Conservation (phyloP, 2,329 filamentous ascomycete species). For the Diaporthe eres region DNA sequence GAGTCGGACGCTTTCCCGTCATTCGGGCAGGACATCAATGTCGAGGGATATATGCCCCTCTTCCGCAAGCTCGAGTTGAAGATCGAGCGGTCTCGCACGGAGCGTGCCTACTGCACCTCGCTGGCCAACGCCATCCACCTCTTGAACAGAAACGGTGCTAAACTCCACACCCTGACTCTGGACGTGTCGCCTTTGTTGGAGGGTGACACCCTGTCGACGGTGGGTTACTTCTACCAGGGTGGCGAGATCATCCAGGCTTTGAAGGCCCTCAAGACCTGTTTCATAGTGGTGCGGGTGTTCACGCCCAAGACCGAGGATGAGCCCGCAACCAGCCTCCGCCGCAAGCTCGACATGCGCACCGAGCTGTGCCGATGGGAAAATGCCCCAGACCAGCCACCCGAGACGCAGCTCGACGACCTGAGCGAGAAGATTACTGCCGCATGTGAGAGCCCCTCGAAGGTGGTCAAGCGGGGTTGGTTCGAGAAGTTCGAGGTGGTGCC, state of each 20-base stretch:
- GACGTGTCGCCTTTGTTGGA: constrained; percentile 50
- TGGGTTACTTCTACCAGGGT: constrained; percentile 32
- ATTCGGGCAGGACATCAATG: constrained; percentile 47
- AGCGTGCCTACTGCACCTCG: constrained; percentile 44
- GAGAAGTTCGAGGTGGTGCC: constrained; percentile 30
- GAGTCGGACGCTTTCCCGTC: constrained; percentile 34
- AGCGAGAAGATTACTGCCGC: constrained; percentile 46
- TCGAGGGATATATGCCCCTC: constrained; percentile 54
- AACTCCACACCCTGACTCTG: constrained; percentile 59
- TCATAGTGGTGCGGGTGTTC: constrained; percentile 44
- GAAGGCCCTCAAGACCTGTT: constrained; percentile 41
- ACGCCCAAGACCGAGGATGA: constrained; percentile 39
- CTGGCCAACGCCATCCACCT: constrained; percentile 38
- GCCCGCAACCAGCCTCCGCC: constrained; percentile 49
- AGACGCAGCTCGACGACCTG: constrained; percentile 40
- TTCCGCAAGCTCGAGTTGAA: constrained; percentile 59
- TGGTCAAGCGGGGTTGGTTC: constrained; percentile 43
- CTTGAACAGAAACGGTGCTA: constrained; percentile 38
- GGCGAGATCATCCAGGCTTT: constrained; percentile 40
- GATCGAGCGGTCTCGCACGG: constrained; percentile 58
- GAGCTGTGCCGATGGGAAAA: neutral
- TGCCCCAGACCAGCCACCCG: neutral
- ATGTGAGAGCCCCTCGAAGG: constrained; percentile 42
- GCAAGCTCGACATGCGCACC: constrained; percentile 39
- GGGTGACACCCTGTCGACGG: neutral